Percentiles rank a stretch among this genome's conserved stretches.
Evolutionary conservation across 805 yeast genomes (phyloP).

Genomic region (Naumovozyma baii): DNA sequence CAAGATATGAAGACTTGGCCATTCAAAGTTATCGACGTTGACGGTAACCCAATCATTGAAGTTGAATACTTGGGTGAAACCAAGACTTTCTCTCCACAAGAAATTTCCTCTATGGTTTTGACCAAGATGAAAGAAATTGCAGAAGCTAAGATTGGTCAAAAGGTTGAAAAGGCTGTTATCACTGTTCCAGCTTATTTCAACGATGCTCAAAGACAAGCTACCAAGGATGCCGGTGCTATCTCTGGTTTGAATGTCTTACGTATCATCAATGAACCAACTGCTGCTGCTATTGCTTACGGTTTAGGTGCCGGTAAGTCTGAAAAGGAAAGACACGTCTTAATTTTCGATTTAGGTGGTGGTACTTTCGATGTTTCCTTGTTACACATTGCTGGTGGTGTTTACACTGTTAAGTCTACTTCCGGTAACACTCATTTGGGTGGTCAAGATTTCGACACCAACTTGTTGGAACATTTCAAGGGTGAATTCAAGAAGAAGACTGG

Average conservation of each 20-base stretch:
- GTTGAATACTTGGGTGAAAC: conserved; percentile 62
- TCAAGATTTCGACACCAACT: conserved; percentile 96
- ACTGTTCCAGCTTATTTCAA: conserved; percentile 76
- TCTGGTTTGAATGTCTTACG: conserved; percentile 70
- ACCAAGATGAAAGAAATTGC: conserved; percentile 78
- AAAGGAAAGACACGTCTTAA: conserved; percentile 78
- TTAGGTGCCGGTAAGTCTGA: conserved; percentile 80
- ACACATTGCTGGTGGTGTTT: conserved; percentile 91
- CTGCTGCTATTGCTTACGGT: conserved; percentile 99
- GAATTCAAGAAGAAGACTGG: conserved; percentile 96
- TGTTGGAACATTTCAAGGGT: conserved; percentile 82
- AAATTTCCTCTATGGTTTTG: conserved; percentile 67
- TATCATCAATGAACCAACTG: conserved; percentile 79
- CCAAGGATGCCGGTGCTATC: conserved; percentile 75
- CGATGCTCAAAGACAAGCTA: conserved; percentile 75
- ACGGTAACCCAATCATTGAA: conserved; percentile 59
- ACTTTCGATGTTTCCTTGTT: conserved; percentile 93
- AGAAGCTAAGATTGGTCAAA: conserved; percentile 64
- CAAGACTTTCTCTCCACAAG: conserved; percentile 65
- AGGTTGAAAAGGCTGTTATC: conserved; percentile 65
- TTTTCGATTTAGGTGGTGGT: conserved; percentile 98
- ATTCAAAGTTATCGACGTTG: conserved; percentile 56
- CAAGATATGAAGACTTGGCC: conserved; percentile 90
- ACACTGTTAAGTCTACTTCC: conserved; percentile 95
- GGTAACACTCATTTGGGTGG: conserved; percentile 99